A percentile compares a stretch with the other conserved stretches of the same genome.
These are phyloP conservation scores for Barbatosphaeria neglecta DNA, from an alignment of 495 filamentous ascomycete genomes.

Conservation along the genomic window DNA sequence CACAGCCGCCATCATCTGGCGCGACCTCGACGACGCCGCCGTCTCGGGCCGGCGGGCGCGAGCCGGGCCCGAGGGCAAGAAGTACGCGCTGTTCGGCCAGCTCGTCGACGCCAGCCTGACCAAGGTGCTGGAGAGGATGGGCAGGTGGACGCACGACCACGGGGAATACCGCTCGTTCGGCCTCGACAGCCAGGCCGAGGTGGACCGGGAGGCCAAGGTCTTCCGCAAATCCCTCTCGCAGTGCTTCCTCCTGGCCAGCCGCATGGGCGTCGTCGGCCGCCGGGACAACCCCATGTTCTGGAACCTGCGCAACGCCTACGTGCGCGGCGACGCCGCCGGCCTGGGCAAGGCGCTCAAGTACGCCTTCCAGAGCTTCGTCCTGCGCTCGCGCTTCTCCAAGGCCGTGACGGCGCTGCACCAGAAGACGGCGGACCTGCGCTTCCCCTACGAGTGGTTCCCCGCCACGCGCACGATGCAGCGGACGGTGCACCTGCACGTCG, in stretches of 20 bases:
- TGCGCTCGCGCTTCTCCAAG: slow-evolving; percentile 21
- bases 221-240: slow-evolving; percentile 24
- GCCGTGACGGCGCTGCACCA: slow-evolving; percentile 39
- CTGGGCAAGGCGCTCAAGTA: slow-evolving; percentile 48
- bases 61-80: slow-evolving; percentile 1
- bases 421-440: slow-evolving; percentile 64
- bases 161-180: slow-evolving; percentile 21
- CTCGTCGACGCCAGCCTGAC: slow-evolving; percentile 12
- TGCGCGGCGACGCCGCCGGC: slow-evolving; percentile 31
- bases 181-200: slow-evolving; percentile 11
- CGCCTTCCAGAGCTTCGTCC: slow-evolving; percentile 42
- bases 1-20: background rate
- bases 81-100: slow-evolving; percentile 16
- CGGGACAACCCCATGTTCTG: slow-evolving; percentile 38
- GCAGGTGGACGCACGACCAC: slow-evolving; percentile 2
- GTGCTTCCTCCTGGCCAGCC: slow-evolving; percentile 22
- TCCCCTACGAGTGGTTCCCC: slow-evolving; percentile 86
- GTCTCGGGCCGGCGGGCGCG: background rate
- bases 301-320: slow-evolving; percentile 45
- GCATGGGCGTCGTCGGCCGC: slow-evolving; percentile 15
- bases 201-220: slow-evolving; percentile 19
- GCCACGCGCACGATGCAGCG: slow-evolving; percentile 64
- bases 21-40: background rate
- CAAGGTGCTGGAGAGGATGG: slow-evolving; percentile 5
- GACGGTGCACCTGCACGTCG: slow-evolving; percentile 85